A percentile compares a stretch with the other conserved stretches of the same genome.
These are phyloP conservation scores for Metschnikowia vanudenii DNA, from an alignment of 805 yeast species.

Conservation along the genomic window DNA sequence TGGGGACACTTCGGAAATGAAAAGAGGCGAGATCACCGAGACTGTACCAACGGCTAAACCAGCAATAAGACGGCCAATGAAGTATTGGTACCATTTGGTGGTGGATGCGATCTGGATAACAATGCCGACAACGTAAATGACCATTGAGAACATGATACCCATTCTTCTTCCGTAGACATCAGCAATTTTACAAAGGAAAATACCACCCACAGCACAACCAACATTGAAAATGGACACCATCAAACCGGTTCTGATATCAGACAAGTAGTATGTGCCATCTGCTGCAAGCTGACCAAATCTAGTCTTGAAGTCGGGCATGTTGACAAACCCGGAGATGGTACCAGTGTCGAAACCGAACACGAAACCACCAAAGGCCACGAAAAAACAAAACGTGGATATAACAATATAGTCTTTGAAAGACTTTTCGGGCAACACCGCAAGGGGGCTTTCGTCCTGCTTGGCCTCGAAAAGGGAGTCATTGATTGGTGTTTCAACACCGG, in stretches of 20 bases:
- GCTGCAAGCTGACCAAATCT: slow-evolving; percentile 50
- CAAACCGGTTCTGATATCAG: slow-evolving; percentile 51
- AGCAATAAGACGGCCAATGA: slow-evolving; percentile 60
- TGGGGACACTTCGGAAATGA: slow-evolving; percentile 70
- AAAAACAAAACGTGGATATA: slow-evolving; percentile 44
- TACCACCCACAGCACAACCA: slow-evolving; percentile 74
- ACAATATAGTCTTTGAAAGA: slow-evolving; percentile 40
- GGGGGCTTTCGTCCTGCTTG: slow-evolving; percentile 13
- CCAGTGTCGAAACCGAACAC: slow-evolving; percentile 81
- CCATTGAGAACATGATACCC: slow-evolving; percentile 53
- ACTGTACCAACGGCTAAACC: slow-evolving; percentile 76
- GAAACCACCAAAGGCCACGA: slow-evolving; percentile 74
- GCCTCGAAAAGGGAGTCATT: slow-evolving; percentile 25
- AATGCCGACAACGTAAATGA: slow-evolving; percentile 59
- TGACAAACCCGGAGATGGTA: slow-evolving; percentile 70
- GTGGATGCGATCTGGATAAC: slow-evolving; percentile 58
- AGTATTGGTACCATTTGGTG: slow-evolving; percentile 54
- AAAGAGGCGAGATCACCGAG: slow-evolving; percentile 63
- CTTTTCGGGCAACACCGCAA: slow-evolving; percentile 30
- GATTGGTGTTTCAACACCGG: slow-evolving; percentile 37
- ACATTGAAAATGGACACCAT: slow-evolving; percentile 59
- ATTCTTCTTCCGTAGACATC: slow-evolving; percentile 60
- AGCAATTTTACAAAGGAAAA: slow-evolving; percentile 54
- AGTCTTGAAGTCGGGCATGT: slow-evolving; percentile 53
- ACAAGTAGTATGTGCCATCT: slow-evolving; percentile 42